Conservation (phyloP, 345 rosid genomes). For the Populus davidiana region DNA sequence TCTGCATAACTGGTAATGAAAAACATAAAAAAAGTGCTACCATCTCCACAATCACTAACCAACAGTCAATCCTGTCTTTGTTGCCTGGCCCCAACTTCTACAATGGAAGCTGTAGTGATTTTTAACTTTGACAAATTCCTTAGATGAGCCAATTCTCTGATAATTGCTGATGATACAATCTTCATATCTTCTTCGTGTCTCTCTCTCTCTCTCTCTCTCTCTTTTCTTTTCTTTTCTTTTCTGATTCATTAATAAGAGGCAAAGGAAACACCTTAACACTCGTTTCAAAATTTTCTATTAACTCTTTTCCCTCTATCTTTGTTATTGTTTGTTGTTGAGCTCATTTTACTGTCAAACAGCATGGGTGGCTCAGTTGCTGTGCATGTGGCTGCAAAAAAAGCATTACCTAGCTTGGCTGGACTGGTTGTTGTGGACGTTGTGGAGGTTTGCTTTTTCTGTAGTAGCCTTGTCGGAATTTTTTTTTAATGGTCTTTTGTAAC, state of each 20-base stretch:
- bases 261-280: background rate
- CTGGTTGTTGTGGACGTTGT: conserved; percentile 92
- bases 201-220: too few relatives aligned
- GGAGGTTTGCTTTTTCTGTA: conserved; percentile 57
- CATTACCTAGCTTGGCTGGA: conserved; percentile 67
- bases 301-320: background rate
- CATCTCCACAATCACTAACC: background rate
- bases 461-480: conserved; percentile 12
- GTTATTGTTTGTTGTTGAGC: background rate
- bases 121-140: background rate
- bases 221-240: background rate
- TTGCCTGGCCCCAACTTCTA: background rate
- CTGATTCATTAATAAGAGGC: background rate
- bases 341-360: conserved; percentile 38
- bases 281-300: background rate
- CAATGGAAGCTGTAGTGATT: background rate
- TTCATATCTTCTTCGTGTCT: background rate
- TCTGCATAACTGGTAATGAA: background rate
- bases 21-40: background rate
- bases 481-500: conserved; percentile 19
- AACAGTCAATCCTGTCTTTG: background rate
- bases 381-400: conserved; percentile 87
- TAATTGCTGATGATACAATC: background rate
- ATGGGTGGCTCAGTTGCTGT: conserved; percentile 98
- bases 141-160: background rate